Evolutionary conservation across 1,284 basidiomycete genomes (phyloP).

Genomic region (Melampsora americana): DNA sequence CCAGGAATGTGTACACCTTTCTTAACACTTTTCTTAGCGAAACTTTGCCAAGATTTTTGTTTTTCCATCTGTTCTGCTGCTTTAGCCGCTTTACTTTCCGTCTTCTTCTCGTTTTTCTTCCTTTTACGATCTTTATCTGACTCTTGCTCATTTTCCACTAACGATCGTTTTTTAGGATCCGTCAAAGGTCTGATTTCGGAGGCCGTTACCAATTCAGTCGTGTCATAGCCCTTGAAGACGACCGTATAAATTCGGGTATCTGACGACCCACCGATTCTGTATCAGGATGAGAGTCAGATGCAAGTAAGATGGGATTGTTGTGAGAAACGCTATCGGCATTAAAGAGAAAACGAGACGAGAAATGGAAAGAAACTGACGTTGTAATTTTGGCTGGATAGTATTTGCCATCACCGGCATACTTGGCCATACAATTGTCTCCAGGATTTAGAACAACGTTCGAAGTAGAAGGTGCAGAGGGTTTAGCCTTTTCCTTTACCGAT

Average conservation of each 20-base stretch:
- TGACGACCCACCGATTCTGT: constrained; percentile 73
- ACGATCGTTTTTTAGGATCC: constrained; percentile 49
- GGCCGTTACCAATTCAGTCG: constrained; percentile 80
- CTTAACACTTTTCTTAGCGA: constrained; percentile 92
- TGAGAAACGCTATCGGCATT: neutral
- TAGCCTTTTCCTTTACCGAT: constrained; percentile 21
- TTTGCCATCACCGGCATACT: constrained; percentile 80
- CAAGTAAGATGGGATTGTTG: constrained; percentile 45
- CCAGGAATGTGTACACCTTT: constrained; percentile 88
- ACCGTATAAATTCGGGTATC: constrained; percentile 86
- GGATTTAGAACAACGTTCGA: constrained; percentile 58
- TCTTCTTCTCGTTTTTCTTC: constrained; percentile 93
- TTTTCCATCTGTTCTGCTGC: constrained; percentile 83
- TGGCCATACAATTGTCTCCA: constrained; percentile 89
- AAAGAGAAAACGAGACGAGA: neutral
- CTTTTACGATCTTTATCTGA: constrained; percentile 62
- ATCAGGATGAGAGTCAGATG: constrained; percentile 49
- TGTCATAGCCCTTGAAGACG: constrained; percentile 90
- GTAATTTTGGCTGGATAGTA: constrained; percentile 91
- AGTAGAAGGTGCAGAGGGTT: constrained; percentile 44
- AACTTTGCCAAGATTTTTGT: constrained; percentile 93
- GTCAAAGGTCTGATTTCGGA: constrained; percentile 53
- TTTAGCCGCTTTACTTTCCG: constrained; percentile 78
- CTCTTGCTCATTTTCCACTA: constrained; percentile 46
- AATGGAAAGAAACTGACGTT: constrained; percentile 13